phyloP scores from a whole-genome alignment of 1,284 basidiomycete genomes.

The Microbotryum scabiosae region DNA sequence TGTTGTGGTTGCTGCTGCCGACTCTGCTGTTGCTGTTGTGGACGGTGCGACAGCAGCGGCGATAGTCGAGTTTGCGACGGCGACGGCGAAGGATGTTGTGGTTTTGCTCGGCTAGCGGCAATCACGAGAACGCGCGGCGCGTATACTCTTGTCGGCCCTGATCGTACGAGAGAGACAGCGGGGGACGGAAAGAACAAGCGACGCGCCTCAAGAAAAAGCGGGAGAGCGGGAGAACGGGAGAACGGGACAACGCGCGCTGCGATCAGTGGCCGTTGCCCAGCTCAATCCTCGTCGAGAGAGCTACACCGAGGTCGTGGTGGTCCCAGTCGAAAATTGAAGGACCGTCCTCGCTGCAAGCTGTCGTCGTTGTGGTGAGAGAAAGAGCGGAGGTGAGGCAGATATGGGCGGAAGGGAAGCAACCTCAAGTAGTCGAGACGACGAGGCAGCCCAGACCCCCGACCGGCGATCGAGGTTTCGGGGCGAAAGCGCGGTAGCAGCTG shows the following conservation, averaged over 20 bases:
- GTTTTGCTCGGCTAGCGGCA: neutral
- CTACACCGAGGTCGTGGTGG: neutral
- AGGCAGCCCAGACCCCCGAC: no score
- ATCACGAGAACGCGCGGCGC: neutral
- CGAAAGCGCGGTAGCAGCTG: no score
- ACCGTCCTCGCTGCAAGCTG: neutral
- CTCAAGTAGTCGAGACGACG: no score
- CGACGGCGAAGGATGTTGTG: neutral
- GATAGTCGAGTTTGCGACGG: neutral
- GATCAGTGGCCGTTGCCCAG: neutral
- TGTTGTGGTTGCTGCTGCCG: neutral
- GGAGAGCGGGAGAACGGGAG: neutral
- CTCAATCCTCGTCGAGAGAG: neutral
- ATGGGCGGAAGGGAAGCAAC: no score
- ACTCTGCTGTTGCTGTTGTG: neutral
- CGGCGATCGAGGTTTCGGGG: no score
- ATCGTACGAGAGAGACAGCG: neutral
- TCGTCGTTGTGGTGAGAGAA: no score
- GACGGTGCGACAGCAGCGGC: neutral
- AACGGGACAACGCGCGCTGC: neutral
- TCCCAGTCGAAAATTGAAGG: neutral
- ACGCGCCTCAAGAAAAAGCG: neutral
- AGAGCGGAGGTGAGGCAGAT: no score
- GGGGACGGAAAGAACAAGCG: neutral
- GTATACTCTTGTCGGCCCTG: neutral